These are phyloP conservation scores for Stagonosporopsis rhizophila DNA, from an alignment of 2,329 filamentous ascomycete species.

Conservation along the genomic window DNA sequence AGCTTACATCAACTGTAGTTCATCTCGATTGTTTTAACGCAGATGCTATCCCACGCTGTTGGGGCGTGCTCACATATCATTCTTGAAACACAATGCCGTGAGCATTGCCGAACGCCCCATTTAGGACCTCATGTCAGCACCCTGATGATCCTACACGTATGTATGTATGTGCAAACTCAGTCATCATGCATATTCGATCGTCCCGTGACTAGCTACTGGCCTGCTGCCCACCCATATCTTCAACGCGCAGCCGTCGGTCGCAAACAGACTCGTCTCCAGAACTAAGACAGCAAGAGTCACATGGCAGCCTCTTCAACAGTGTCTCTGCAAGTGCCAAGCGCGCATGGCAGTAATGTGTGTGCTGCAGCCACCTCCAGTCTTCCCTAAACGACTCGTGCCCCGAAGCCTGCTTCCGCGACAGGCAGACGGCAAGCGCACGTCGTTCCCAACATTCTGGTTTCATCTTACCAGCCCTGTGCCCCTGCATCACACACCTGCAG, in stretches of 20 bases:
- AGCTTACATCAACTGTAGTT: neutral
- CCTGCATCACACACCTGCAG: conserved; percentile 8
- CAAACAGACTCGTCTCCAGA: neutral
- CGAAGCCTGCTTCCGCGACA: conserved; percentile 9
- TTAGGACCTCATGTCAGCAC: conserved; percentile 5
- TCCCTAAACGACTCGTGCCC: neutral
- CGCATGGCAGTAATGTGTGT: neutral
- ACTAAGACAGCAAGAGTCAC: neutral
- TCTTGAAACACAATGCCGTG: neutral
- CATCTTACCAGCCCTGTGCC: conserved; percentile 4
- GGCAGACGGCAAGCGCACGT: conserved; percentile 3
- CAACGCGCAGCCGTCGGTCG: neutral
- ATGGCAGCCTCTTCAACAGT: neutral
- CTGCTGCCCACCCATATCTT: neutral
- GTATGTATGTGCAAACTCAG: neutral
- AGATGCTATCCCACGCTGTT: too few species aligned
- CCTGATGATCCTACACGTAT: conserved; percentile 2
- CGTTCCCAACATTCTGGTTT: conserved; percentile 3
- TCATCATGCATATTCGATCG: neutral
- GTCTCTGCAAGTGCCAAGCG: neutral
- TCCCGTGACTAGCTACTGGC: neutral
- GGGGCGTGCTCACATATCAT: neutral
- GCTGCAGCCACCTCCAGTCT: neutral
- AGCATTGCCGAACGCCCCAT: neutral
- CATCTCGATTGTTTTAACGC: neutral